Percentiles rank a stretch among this genome's conserved stretches.
These are phyloP conservation scores for Ambrosiella xylebori DNA, from an alignment of 2,329 filamentous ascomycete genomes.

Conservation along the genomic window DNA sequence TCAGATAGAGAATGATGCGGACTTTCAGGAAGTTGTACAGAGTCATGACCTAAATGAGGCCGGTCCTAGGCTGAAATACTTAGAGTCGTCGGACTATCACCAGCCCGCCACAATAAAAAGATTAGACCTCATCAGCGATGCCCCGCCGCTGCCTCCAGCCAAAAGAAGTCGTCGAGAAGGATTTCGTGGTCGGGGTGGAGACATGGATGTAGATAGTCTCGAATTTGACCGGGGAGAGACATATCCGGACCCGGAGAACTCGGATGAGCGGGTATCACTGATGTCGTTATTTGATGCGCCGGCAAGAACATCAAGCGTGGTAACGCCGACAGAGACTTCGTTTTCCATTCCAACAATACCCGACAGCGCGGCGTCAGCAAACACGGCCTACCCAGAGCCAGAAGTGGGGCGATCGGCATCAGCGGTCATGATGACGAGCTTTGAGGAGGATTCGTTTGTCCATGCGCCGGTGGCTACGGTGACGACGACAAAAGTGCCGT, in stretches of 20 bases:
- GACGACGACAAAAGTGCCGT: slow-evolving; percentile 33
- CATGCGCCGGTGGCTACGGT: slow-evolving; percentile 20
- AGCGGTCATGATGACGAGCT: slow-evolving; percentile 19
- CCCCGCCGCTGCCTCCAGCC: not conserved
- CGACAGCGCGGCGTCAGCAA: slow-evolving; percentile 8
- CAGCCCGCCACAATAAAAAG: not conserved
- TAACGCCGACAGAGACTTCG: not conserved
- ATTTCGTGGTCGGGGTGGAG: slow-evolving; percentile 20
- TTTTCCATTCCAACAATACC: slow-evolving; percentile 9
- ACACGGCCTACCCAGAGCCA: slow-evolving; percentile 13
- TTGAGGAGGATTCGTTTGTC: slow-evolving; percentile 11
- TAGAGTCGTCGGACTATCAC: not conserved
- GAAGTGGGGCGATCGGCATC: slow-evolving; percentile 16
- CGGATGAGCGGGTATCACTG: not conserved
- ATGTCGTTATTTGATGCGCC: slow-evolving; percentile 40
- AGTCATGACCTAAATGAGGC: not conserved
- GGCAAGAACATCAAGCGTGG: slow-evolving; percentile 15
- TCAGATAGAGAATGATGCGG: not conserved
- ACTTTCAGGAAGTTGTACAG: not conserved
- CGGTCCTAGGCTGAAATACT: not conserved
- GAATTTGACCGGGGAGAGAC: slow-evolving; percentile 17
- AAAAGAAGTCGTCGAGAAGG: slow-evolving; percentile 18
- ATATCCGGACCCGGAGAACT: not conserved
- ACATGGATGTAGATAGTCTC: slow-evolving; percentile 16
- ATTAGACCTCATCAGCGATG: not conserved